Evolutionary conservation across 2,329 filamentous ascomycete genomes (phyloP), one percentile per base, ranked within the genome.

Genomic region (Ophiosphaerella herpotricha): DNA sequence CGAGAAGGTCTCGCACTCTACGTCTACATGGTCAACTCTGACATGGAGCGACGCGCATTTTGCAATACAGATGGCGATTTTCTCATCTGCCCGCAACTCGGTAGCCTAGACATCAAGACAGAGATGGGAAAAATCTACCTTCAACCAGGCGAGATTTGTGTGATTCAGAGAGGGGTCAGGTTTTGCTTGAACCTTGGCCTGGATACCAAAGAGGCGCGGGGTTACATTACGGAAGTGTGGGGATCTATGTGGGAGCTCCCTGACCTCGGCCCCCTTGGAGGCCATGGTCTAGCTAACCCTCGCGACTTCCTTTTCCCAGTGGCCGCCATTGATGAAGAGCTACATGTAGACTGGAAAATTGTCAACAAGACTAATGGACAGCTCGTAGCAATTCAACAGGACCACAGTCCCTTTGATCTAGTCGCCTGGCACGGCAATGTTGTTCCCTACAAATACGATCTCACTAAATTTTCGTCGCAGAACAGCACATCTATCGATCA

Each of bases 401-500:
- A 73, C 39, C 72, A 74, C 57, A 70, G 65, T 43, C 71, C 73
- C 1, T 80, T 79, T 50, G 77, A 80, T 41, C 66, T 75, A 6
- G 68, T 74, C 7, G 72, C 72, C 9, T 74, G 72, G 72, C 71
- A 74, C 50, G 72, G 72, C 21, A 74, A 73, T 39, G 69, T 72
- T n/a, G 67, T 72, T 7, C 81, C 80, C 0, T 82, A 78, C 70
- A 83, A 83, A 66, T 84, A 84, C 61, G 80, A 80, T 43, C 64
- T 83, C 4, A 80, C 78, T 7, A 81, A 80, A 49, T 76, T 74
- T 53, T 69, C 68, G 3, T 70, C 67, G 6, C 69, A 72, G 43
- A 72, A 72, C 53, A 64, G 64, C 47, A 74, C 70, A 39, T 72
- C 69, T 5, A 67, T 73, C 48, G 72, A 74, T 52, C 72, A 74